Evolutionary conservation across 2,329 filamentous ascomycete genomes (phyloP).

Genomic region (Fusarium vanettenii): DNA sequence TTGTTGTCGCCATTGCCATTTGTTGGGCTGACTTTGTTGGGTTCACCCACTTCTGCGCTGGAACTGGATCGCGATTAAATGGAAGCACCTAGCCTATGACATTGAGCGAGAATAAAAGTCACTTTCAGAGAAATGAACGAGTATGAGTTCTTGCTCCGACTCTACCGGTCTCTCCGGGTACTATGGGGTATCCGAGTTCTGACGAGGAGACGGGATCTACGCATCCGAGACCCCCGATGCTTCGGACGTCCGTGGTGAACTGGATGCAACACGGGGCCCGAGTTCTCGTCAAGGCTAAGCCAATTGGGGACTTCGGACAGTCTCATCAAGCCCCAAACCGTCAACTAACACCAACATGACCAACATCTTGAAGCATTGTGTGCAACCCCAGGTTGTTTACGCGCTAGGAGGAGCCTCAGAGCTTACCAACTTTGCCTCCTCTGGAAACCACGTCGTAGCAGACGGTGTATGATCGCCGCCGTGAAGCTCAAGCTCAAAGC

Average conservation of each 20-base stretch:
- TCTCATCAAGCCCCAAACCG: constrained; percentile 2
- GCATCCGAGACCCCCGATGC: constrained; percentile 36
- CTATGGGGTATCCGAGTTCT: background rate
- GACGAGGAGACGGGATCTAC: constrained; percentile 35
- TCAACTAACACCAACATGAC: constrained; percentile 6
- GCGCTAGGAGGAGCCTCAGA: constrained; percentile 3
- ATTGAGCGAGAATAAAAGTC: background rate
- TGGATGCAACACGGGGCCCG: background rate
- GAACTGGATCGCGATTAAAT: background rate
- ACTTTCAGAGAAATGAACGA: background rate
- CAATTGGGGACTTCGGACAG: constrained; percentile 1
- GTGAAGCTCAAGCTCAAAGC: constrained; percentile 5
- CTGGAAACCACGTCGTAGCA: constrained; percentile 21
- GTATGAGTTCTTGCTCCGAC: background rate
- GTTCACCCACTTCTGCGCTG: background rate
- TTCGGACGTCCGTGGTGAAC: constrained; percentile 10
- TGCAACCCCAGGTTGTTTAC: constrained; percentile 5
- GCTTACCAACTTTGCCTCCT: constrained; percentile 12
- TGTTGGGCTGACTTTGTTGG: background rate
- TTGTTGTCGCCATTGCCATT: background rate
- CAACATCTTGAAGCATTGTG: background rate
- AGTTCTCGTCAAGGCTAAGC: background rate
- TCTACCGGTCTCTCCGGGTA: background rate
- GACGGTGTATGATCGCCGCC: constrained; percentile 27
- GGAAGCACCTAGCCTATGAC: background rate